These are phyloP conservation scores for Didymella keratinophila DNA, from an alignment of 2,329 filamentous ascomycete species.

Conservation along the genomic window DNA sequence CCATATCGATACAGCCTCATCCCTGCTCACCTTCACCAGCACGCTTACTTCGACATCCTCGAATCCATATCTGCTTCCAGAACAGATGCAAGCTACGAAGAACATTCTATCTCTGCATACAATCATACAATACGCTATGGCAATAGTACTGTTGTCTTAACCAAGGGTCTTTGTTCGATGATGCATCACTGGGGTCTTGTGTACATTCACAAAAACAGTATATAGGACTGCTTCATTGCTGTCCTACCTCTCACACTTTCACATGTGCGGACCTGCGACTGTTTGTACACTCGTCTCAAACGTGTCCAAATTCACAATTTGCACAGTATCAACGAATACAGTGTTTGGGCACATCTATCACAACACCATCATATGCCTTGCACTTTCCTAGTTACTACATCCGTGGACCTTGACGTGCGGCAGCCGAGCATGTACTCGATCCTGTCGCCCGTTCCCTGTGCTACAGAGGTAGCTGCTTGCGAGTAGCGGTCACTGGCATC, in stretches of 20 bases:
- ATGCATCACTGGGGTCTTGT: background rate
- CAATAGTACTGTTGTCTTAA: background rate
- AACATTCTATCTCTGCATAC: background rate
- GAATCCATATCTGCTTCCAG: background rate
- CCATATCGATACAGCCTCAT: constrained; percentile 1
- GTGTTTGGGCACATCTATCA: background rate
- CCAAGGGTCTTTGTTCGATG: background rate
- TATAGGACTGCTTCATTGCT: background rate
- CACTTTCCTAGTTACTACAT: background rate
- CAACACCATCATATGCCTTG: background rate
- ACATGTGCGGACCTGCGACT: background rate
- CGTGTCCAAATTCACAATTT: background rate
- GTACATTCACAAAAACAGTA: background rate
- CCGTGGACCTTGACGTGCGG: too few species aligned
- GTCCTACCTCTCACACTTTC: background rate
- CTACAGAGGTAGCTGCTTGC: too few species aligned
- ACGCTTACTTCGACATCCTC: background rate
- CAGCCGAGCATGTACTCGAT: too few species aligned
- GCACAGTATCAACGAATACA: background rate
- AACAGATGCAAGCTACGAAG: background rate
- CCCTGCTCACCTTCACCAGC: constrained; percentile 20
- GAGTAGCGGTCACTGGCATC: background rate
- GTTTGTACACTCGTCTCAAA: background rate
- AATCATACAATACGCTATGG: background rate
- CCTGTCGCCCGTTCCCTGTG: too few species aligned